Percentiles rank a stretch among this genome's conserved stretches.
These are phyloP conservation scores for Solanum arcanum DNA, from an alignment of 257 asterid species.

Conservation along the genomic window DNA sequence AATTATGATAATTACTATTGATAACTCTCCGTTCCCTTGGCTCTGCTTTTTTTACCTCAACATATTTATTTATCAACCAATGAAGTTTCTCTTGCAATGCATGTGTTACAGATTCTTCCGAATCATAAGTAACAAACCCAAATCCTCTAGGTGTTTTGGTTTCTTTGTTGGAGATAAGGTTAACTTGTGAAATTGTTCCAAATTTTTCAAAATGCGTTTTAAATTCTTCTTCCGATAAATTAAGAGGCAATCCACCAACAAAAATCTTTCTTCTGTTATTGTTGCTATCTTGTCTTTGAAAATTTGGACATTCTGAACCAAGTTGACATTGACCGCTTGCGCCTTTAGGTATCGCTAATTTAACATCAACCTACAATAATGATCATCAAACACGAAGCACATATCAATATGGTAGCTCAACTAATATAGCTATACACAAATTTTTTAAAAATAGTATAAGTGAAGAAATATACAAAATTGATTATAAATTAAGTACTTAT, in stretches of 20 bases:
- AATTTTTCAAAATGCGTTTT: background rate
- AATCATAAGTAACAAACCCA: background rate
- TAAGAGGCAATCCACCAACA: slow-evolving; percentile 13
- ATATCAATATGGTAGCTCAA: background rate
- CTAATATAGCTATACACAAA: background rate
- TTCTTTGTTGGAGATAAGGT: background rate
- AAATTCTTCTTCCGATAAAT: background rate
- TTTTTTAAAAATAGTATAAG: too few species aligned
- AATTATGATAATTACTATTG: background rate
- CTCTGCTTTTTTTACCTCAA: slow-evolving; percentile 10
- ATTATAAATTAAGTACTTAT: too few species aligned
- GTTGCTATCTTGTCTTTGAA: background rate
- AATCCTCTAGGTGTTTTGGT: background rate
- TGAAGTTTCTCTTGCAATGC: background rate
- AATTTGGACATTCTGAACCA: background rate
- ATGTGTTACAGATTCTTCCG: background rate
- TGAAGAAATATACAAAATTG: too few species aligned
- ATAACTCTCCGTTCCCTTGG: background rate
- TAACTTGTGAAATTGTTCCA: background rate
- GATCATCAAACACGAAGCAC: background rate
- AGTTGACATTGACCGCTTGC: background rate
- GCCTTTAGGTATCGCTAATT: background rate
- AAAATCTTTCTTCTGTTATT: background rate
- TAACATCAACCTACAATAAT: slow-evolving; percentile 13
- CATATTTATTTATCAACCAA: background rate